These are phyloP conservation scores for Nakazawaea anatomiae DNA, from an alignment of 805 yeast genomes.

Conservation along the genomic window DNA sequence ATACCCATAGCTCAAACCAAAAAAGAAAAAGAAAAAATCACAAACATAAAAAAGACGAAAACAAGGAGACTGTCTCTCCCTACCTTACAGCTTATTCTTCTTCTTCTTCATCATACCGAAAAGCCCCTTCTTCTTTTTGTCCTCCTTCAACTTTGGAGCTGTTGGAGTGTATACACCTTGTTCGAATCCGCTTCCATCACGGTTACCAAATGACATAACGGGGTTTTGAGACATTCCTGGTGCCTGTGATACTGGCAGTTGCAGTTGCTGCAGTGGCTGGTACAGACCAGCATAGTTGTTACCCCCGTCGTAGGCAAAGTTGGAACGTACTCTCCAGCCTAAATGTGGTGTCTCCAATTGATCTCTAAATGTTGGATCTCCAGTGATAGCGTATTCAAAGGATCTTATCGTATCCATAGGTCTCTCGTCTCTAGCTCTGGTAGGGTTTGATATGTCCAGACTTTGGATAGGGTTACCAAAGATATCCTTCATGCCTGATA, in stretches of 20 bases:
- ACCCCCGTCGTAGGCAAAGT: slow-evolving; percentile 39
- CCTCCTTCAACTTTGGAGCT: slow-evolving; percentile 32
- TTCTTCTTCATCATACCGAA: slow-evolving; percentile 56
- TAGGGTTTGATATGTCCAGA: slow-evolving; percentile 90
- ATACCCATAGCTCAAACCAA: no score
- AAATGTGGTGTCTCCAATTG: slow-evolving; percentile 71
- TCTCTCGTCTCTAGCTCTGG: slow-evolving; percentile 89
- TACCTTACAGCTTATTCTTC: background rate
- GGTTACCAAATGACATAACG: slow-evolving; percentile 8
- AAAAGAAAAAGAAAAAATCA: background rate
- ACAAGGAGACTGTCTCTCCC: no score
- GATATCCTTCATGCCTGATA: slow-evolving; percentile 63
- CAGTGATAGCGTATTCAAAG: slow-evolving; percentile 91
- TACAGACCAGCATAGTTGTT: slow-evolving; percentile 15
- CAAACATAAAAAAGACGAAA: background rate
- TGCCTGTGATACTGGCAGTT: slow-evolving; percentile 2
- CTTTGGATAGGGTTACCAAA: slow-evolving; percentile 77
- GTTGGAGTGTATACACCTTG: slow-evolving; percentile 60
- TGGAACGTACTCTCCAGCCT: slow-evolving; percentile 85
- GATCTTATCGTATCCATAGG: slow-evolving; percentile 94
- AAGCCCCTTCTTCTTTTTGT: slow-evolving; percentile 75
- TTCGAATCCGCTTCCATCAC: slow-evolving; percentile 29
- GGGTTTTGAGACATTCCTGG: background rate
- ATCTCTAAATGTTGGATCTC: slow-evolving; percentile 73
- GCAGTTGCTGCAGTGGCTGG: slow-evolving; percentile 4